Conservation (phyloP, 179 eudicot genomes). For the Beta lomatogona region DNA sequence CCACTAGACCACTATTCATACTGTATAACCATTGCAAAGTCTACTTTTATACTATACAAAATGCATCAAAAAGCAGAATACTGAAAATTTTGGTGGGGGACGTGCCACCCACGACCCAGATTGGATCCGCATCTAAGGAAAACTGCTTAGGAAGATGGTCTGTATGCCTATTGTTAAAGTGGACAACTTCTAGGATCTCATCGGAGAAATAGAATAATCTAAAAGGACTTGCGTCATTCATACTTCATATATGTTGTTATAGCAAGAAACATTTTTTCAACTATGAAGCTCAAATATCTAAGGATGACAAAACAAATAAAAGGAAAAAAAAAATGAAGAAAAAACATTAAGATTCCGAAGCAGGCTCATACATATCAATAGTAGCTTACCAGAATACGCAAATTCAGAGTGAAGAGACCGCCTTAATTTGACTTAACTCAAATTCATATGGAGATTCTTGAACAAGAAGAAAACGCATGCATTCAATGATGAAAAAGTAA, state of each 20-base stretch:
- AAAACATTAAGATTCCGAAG: neutral
- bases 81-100: too few species aligned
- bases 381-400: neutral
- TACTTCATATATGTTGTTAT: neutral
- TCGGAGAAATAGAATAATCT: neutral
- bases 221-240: neutral
- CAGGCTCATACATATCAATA: neutral
- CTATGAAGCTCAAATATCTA: neutral
- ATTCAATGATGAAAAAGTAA: constrained; percentile 7
- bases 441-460: neutral
- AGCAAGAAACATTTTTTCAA: neutral
- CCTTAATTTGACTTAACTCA: neutral
- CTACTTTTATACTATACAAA: too few species aligned
- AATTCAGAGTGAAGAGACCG: neutral
- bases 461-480: neutral
- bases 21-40: too few species aligned
- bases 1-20: too few species aligned
- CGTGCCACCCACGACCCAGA: too few species aligned
- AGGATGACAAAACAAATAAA: neutral
- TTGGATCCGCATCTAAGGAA: too few species aligned
- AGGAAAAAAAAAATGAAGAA: neutral
- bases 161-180: neutral
- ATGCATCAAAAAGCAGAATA: too few species aligned
- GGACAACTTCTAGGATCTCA: neutral
- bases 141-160: neutral